Evolutionary conservation across 768 basidiomycete genomes (phyloP).

Genomic region (Pleurotus pulmonarius): DNA sequence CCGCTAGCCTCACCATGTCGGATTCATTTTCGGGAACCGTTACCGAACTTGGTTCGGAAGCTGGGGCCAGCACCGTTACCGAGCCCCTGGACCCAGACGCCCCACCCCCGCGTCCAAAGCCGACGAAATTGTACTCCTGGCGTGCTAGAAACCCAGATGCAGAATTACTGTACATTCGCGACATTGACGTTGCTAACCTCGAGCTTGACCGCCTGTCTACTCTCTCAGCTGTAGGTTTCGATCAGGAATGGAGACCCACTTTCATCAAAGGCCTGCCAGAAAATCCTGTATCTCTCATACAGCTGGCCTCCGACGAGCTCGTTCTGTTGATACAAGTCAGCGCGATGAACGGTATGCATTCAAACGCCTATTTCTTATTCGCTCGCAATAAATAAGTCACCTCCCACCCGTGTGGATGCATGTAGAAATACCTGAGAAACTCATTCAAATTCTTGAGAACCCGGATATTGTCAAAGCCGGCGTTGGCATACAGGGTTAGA

Average conservation of each 20-base stretch:
- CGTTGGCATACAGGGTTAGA: conserved; percentile 67
- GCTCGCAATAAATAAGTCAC: not conserved
- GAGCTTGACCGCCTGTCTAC: not conserved
- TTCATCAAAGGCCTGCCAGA: conserved; percentile 47
- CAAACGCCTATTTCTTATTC: conserved; percentile 2
- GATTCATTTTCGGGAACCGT: too few species aligned
- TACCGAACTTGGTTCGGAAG: too few species aligned
- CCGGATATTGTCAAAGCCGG: conserved; percentile 62
- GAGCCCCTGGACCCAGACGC: not conserved
- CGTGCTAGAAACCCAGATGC: conserved; percentile 26
- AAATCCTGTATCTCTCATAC: conserved; percentile 72
- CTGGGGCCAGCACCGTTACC: not conserved
- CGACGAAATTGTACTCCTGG: conserved; percentile 35
- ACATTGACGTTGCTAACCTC: conserved; percentile 10
- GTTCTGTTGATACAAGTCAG: conserved; percentile 66
- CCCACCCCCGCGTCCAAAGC: conserved; percentile 10
- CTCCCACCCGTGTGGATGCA: not conserved
- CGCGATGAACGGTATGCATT: conserved; percentile 44
- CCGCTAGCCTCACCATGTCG: too few species aligned
- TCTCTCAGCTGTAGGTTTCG: conserved; percentile 48
- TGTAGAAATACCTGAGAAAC: conserved; percentile 49
- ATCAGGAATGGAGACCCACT: conserved; percentile 77
- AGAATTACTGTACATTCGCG: conserved; percentile 29
- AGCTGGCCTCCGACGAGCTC: conserved; percentile 54
- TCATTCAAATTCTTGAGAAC: conserved; percentile 50